Conservation (phyloP, 106 monocot species). For the Allium sativum region DNA sequence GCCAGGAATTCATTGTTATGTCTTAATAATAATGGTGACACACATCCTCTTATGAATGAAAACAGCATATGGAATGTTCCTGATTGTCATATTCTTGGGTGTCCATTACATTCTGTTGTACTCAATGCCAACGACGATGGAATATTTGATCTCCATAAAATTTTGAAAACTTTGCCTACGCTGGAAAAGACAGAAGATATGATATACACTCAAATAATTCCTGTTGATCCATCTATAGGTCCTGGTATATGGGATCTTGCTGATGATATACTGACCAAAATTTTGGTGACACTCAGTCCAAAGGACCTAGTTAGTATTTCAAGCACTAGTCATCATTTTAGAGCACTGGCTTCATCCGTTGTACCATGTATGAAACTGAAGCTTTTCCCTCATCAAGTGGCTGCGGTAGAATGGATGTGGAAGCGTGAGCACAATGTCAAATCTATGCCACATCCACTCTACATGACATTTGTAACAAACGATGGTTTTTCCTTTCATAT, state of each 20-base stretch:
- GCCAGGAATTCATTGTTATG: conserved; percentile 38
- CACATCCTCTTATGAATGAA: conserved; percentile 22
- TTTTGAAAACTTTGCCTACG: conserved; percentile 71
- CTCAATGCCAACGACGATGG: conserved; percentile 14
- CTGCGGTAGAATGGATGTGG: conserved; percentile 95
- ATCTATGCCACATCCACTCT: conserved; percentile 59
- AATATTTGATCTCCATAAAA: conserved; percentile 76
- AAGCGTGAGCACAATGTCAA: conserved; percentile 50
- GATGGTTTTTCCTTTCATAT: conserved; percentile 67
- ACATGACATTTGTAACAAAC: conserved; percentile 51
- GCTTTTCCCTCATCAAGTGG: conserved; percentile 91
- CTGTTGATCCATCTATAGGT: conserved; percentile 17
- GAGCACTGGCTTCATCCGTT: conserved; percentile 40
- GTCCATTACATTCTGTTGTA: conserved; percentile 32
- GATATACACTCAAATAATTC: conserved; percentile 36
- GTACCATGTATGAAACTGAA: conserved; percentile 89
- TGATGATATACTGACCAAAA: conserved; percentile 66
- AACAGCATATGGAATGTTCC: conserved; percentile 44
- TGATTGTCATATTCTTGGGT: conserved; percentile 67
- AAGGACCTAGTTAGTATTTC: conserved; percentile 64
- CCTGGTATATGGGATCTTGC: conserved; percentile 69
- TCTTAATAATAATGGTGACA: conserved; percentile 7
- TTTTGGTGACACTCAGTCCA: conserved; percentile 41
- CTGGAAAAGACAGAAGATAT: conserved; percentile 32
- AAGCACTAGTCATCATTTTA: conserved; percentile 64